Conservation (phyloP, 106 monocot genomes). For the Iris macrosiphon region DNA sequence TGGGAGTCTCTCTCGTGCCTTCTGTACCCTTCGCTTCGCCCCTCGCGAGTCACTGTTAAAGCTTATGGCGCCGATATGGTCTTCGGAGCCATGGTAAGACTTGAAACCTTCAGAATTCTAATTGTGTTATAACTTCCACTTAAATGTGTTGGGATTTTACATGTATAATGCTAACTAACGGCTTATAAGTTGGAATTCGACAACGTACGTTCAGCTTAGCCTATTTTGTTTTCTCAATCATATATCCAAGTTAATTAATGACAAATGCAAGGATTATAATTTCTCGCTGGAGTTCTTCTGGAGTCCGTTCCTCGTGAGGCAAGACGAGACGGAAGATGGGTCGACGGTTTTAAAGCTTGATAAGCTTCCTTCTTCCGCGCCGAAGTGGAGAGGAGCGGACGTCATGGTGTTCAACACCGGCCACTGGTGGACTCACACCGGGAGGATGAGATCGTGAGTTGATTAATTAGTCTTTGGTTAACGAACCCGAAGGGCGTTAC, state of each 20-base stretch:
- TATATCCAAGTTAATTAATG: no score
- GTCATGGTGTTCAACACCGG: constrained; percentile 56
- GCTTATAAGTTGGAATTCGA: no score
- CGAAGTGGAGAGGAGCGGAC: constrained; percentile 20
- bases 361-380: constrained; percentile 9
- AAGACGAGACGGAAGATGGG: constrained; percentile 11
- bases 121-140: no score
- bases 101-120: no score
- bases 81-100: constrained; percentile 22
- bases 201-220: not conserved
- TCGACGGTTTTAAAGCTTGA: constrained; percentile 38
- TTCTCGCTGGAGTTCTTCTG: constrained; percentile 47
- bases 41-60: constrained; percentile 15
- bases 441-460: constrained; percentile 11
- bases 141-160: no score
- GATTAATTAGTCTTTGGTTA: constrained; percentile 45
- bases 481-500: not conserved
- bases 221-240: not conserved
- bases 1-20: constrained; percentile 64
- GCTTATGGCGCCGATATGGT: not conserved
- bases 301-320: constrained; percentile 43
- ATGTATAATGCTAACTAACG: no score
- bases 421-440: constrained; percentile 44
- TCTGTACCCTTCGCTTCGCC: constrained; percentile 19
- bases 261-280: constrained; percentile 26